These are phyloP conservation scores for Theileria annulata DNA, from an alignment of 169 alveolate genomes.

Conservation along the genomic window DNA sequence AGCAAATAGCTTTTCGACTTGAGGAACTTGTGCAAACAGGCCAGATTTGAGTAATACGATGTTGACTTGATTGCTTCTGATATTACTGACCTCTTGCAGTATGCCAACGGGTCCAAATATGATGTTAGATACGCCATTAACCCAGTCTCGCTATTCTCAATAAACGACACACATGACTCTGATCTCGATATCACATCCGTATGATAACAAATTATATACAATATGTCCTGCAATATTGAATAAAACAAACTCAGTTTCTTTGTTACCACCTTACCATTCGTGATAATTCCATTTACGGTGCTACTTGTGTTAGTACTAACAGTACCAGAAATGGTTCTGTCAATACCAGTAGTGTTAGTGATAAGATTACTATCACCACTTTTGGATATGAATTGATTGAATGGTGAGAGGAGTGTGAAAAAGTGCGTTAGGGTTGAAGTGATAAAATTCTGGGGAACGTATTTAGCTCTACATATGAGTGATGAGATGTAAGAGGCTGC, in stretches of 20 bases:
- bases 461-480: conserved; percentile 44
- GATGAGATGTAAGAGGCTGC: conserved; percentile 60
- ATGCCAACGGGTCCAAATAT: conserved; percentile 32
- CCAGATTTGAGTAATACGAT: conserved; percentile 7
- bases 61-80: conserved; percentile 52
- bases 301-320: not conserved
- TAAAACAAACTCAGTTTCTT: conserved; percentile 27
- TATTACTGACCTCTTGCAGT: conserved; percentile 11
- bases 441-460: conserved; percentile 23
- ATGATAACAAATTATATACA: conserved; percentile 41
- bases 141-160: conserved; percentile 27
- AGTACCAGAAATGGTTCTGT: conserved; percentile 10
- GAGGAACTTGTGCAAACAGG: conserved; percentile 26
- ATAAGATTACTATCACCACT: not conserved
- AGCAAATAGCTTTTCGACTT: not conserved
- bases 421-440: conserved; percentile 39
- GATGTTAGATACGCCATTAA: conserved; percentile 34
- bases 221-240: conserved; percentile 47
- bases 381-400: conserved; percentile 28
- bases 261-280: not conserved
- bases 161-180: conserved; percentile 21
- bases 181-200: conserved; percentile 39
- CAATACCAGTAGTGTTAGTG: not conserved
- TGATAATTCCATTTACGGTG: no score
- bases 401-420: conserved; percentile 32